Conservation (phyloP, 2,329 filamentous ascomycete species). For the Apiospora koreana region DNA sequence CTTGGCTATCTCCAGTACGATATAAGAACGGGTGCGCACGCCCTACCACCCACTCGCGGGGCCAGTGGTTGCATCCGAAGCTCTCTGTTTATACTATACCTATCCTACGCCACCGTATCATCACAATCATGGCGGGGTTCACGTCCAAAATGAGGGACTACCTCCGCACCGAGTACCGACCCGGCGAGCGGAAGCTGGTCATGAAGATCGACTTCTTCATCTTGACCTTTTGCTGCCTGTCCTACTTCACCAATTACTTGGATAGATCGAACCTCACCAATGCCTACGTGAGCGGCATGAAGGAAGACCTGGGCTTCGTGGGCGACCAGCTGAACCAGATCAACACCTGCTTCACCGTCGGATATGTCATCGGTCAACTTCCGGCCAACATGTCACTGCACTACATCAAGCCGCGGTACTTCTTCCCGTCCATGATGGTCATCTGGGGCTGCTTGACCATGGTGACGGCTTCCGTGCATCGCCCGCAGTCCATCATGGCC, state of each 20-base stretch:
- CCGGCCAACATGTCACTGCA: slow-evolving; percentile 64
- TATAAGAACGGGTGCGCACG: neutral
- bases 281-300: slow-evolving; percentile 56
- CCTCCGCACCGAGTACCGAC: slow-evolving; percentile 27
- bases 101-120: neutral
- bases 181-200: slow-evolving; percentile 46
- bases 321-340: slow-evolving; percentile 55
- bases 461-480: slow-evolving; percentile 54
- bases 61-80: neutral
- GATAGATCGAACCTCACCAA: slow-evolving; percentile 54
- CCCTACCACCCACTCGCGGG: neutral
- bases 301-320: slow-evolving; percentile 49
- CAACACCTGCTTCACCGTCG: slow-evolving; percentile 51
- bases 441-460: slow-evolving; percentile 66
- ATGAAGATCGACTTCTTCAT: slow-evolving; percentile 66
- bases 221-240: slow-evolving; percentile 62
- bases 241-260: slow-evolving; percentile 57
- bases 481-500: slow-evolving; percentile 57
- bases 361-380: slow-evolving; percentile 54
- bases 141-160: neutral
- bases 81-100: neutral
- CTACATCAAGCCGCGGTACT: slow-evolving; percentile 63
- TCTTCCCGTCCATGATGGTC: slow-evolving; percentile 65
- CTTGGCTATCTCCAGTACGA: neutral
- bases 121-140: slow-evolving; percentile 7